These are phyloP conservation scores for Haplosporangium sp. DNA, from an alignment of 371 early-diverging fungal genomes.

Conservation along the genomic window DNA sequence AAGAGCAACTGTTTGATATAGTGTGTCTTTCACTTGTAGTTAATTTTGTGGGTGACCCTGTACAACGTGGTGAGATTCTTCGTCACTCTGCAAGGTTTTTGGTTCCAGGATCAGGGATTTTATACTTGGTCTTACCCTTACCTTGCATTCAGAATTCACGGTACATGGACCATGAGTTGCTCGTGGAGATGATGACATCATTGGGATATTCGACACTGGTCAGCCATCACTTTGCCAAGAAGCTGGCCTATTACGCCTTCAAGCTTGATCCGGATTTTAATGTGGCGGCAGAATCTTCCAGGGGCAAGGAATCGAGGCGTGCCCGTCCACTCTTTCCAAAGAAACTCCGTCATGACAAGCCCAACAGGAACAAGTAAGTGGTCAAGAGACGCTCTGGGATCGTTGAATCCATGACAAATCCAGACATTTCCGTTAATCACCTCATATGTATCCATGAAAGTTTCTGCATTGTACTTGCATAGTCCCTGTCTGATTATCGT, in stretches of 20 bases:
- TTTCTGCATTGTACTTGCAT: slow-evolving; percentile 29
- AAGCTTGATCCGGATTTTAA: slow-evolving; percentile 15
- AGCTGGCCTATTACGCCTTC: slow-evolving; percentile 83
- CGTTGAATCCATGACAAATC: background rate
- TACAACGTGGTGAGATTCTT: slow-evolving; percentile 75
- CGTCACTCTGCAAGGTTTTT: slow-evolving; percentile 61
- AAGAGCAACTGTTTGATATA: slow-evolving; percentile 72
- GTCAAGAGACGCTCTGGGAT: background rate
- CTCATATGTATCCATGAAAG: background rate
- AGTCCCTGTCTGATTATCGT: background rate
- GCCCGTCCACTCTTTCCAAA: slow-evolving; percentile 30
- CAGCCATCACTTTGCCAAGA: slow-evolving; percentile 75
- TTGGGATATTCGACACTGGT: slow-evolving; percentile 71
- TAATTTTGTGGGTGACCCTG: slow-evolving; percentile 89
- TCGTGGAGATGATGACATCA: slow-evolving; percentile 67
- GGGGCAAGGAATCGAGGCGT: background rate
- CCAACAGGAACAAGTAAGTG: slow-evolving; percentile 53
- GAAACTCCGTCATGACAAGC: slow-evolving; percentile 52
- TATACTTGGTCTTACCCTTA: slow-evolving; percentile 84
- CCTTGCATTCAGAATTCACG: slow-evolving; percentile 89
- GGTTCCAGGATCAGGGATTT: slow-evolving; percentile 62
- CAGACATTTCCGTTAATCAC: background rate
- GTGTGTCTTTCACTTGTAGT: slow-evolving; percentile 88
- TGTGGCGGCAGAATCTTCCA: background rate
- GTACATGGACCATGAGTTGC: slow-evolving; percentile 81